Evolutionary conservation across 2,329 filamentous ascomycete genomes (phyloP).

Genomic region (Juglanconis sp.): DNA sequence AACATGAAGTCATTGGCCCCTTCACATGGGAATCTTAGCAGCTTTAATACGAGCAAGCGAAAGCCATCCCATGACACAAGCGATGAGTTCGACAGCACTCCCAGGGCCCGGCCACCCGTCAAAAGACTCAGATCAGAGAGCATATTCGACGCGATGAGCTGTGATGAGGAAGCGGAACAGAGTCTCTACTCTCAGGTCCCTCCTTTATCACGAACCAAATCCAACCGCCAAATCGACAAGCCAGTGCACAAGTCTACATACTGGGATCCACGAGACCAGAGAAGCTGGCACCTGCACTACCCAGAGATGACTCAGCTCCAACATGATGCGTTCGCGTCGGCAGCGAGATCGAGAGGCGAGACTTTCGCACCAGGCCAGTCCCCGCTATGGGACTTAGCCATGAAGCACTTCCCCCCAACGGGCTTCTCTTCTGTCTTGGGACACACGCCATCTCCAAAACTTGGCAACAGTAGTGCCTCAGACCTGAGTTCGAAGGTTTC

Average conservation of each 20-base stretch:
- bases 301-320: conserved; percentile 63
- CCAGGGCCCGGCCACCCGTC: conserved; percentile 42
- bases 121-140: conserved; percentile 54
- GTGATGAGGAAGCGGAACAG: conserved; percentile 19
- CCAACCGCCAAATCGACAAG: conserved; percentile 55
- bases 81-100: conserved; percentile 45
- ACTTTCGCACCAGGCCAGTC: conserved; percentile 51
- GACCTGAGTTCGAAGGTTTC: conserved; percentile 6
- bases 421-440: background rate
- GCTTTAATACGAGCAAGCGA: conserved; percentile 53
- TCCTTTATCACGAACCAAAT: conserved; percentile 45
- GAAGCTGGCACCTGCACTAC: conserved; percentile 60
- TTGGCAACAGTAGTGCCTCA: conserved; percentile 1
- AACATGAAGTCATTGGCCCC: conserved; percentile 38
- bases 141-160: conserved; percentile 30
- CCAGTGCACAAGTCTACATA: conserved; percentile 55
- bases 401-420: conserved; percentile 55
- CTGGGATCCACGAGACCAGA: conserved; percentile 52
- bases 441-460: conserved; percentile 1
- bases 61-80: conserved; percentile 51
- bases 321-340: conserved; percentile 51
- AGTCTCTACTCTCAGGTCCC: conserved; percentile 47
- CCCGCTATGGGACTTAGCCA: conserved; percentile 53
- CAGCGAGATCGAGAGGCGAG: conserved; percentile 48
- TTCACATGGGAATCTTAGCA: conserved; percentile 15